Base-by-base conservation (phyloP, 2,329 filamentous ascomycete genomes). In the Ophiostoma tasmaniense region DNA sequence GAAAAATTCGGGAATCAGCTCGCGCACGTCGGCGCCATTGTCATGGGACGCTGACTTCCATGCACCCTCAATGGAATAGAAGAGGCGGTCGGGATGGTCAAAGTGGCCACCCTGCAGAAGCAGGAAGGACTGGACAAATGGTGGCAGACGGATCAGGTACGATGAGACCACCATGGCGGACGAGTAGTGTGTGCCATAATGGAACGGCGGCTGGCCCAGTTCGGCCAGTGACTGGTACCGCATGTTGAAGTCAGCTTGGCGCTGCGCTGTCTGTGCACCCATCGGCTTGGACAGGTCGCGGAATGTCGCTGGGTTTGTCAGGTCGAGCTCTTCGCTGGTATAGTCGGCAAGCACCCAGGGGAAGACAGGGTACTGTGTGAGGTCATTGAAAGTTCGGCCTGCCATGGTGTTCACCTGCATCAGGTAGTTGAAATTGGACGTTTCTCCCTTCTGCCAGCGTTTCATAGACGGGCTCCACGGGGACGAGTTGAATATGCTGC, bases 391-490 rank as follows among this genome's bases (percentile, higher is more conserved):
- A 0, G 95, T 98, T 67, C 95, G 85, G 2, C 95, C 95, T 35
- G 96, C 96, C 85, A 99, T 92, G 0, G 95, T 98, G 76, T 99
- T 99, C 75, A 99, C 89, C 71, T 97, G 88, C 94, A 99, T 99
- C 45, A 99, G 85, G 76, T 99, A 99, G 78, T 98, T 93, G 75
- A 99, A 99, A 77, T 99, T 99, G 17, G 94, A 98, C 66, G 98
- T 92, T 75, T 99, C 95, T 14, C 96, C 95, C 76, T 89, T 90
- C 70, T 95, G 86, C 95, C 95, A 99, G 77, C 89, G 90, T 73
- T 90, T 89, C 75, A 95, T 96, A 10, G 92, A 89, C 11, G 93
- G 91, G 73, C 93, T 93, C 77, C 90, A 90, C 0, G 91, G 86
- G 0, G 88, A 89, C 28, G 92, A 87, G 72, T 93, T 92, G 81